Conservation (phyloP, 2,329 filamentous ascomycete genomes). For the Arthrobotrys sphaeroides region DNA sequence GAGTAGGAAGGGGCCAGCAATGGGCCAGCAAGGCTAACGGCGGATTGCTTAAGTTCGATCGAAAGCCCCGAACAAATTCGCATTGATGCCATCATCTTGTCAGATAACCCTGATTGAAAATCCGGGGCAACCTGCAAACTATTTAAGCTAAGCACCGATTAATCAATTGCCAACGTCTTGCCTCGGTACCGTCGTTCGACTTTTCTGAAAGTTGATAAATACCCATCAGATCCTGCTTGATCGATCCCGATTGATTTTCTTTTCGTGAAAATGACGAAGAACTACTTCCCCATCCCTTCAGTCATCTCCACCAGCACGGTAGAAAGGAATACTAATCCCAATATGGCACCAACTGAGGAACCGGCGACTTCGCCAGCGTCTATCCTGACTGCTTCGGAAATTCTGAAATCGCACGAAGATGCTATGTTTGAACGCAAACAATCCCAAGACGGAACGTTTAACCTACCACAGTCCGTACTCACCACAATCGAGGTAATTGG, state of each 20-base stretch:
- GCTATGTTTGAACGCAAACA: conserved; percentile 21
- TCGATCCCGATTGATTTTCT: background rate
- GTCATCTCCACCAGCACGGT: background rate
- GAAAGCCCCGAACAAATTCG: conserved; percentile 6
- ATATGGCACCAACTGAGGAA: background rate
- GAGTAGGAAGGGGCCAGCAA: background rate
- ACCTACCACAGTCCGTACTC: conserved; percentile 32
- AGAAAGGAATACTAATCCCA: conserved; percentile 17
- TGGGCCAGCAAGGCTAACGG: background rate
- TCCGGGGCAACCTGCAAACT: conserved; percentile 20
- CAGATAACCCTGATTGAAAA: conserved; percentile 12
- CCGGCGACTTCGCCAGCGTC: conserved; percentile 21
- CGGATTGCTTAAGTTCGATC: conserved; percentile 8
- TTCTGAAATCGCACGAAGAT: conserved; percentile 44
- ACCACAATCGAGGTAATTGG: conserved; percentile 43
- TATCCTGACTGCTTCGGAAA: conserved; percentile 37
- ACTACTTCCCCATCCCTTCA: conserved; percentile 31
- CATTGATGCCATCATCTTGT: conserved; percentile 6
- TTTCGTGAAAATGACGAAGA: conserved; percentile 24
- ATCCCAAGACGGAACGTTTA: conserved; percentile 20
- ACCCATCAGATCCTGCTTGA: background rate
- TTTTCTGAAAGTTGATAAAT: conserved; percentile 11
- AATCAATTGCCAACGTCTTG: background rate
- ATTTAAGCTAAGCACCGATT: background rate
- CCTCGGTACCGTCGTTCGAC: background rate